Conservation (phyloP, 148 eudicot species). For the Rhododendron williamsianum region DNA sequence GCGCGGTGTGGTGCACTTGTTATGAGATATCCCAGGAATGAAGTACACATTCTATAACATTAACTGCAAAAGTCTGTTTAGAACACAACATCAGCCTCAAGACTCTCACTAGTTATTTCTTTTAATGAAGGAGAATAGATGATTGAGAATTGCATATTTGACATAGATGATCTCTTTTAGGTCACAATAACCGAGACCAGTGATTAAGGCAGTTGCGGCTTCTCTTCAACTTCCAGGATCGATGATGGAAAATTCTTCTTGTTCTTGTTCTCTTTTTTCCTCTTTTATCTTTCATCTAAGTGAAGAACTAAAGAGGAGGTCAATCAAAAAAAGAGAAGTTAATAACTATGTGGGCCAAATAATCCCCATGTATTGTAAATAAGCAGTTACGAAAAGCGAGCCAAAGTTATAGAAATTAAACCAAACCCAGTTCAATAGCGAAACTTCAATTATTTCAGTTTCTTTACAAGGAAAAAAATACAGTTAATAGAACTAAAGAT, state of each 20-base stretch:
- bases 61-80: not conserved
- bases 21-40: not conserved
- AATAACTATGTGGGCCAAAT: not conserved
- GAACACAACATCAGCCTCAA: not conserved
- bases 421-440: not conserved
- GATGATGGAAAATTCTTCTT: not conserved
- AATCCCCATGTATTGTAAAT: not conserved
- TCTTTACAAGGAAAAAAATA: not conserved
- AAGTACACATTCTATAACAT: not conserved
- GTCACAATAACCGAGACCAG: not conserved
- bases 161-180: not conserved
- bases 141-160: not conserved
- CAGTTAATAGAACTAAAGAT: not conserved
- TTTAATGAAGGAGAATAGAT: not conserved
- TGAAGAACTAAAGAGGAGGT: not conserved
- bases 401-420: not conserved
- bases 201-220: not conserved
- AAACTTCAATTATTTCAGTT: not conserved
- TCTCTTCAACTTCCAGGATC: not conserved
- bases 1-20: not conserved
- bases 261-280: no score
- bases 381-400: not conserved
- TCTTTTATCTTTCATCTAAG: not conserved
- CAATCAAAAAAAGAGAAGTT: not conserved
- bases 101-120: not conserved